Percentiles rank a stretch among this genome's conserved stretches.
Evolutionary conservation across 768 basidiomycete species (phyloP).

Genomic region (Auricularia auricula-judae): DNA sequence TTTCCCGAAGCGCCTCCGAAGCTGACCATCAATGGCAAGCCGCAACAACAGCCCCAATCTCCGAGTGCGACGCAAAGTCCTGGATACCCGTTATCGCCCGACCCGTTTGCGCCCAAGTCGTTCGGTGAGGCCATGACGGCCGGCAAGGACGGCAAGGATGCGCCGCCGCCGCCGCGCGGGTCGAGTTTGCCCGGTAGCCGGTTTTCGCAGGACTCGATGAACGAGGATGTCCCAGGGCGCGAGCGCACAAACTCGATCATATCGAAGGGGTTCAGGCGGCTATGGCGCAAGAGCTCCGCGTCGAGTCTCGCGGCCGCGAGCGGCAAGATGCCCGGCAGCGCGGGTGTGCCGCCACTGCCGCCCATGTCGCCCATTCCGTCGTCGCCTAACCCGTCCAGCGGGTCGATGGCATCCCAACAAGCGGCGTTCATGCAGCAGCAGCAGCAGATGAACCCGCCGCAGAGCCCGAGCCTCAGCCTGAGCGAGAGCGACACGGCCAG

Average conservation of each 20-base stretch:
- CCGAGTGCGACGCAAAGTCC: slow-evolving; percentile 28
- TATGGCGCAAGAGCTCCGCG: slow-evolving; percentile 59
- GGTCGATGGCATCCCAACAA: neutral
- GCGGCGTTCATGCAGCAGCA: neutral
- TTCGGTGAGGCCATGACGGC: neutral
- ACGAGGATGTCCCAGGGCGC: slow-evolving; percentile 24
- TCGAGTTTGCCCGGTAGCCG: slow-evolving; percentile 34
- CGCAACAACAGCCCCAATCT: neutral
- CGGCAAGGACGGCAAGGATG: neutral
- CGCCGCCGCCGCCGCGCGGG: slow-evolving; percentile 23
- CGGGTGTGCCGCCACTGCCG: neutral
- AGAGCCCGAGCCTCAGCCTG: neutral
- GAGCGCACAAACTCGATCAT: slow-evolving; percentile 35
- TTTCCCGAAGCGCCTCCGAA: neutral
- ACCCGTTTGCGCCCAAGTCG: slow-evolving; percentile 48
- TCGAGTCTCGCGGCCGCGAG: slow-evolving; percentile 22
- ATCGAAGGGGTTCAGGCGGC: slow-evolving; percentile 59
- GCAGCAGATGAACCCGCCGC: slow-evolving; percentile 24
- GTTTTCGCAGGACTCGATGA: slow-evolving; percentile 66
- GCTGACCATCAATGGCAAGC: slow-evolving; percentile 1
- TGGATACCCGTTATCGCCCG: slow-evolving; percentile 73
- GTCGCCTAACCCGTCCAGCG: neutral
- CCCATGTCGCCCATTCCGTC: neutral
- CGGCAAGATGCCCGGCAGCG: slow-evolving; percentile 14
- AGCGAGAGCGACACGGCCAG: neutral